phyloP scores from a whole-genome alignment of 441 rosid species.

The Flueggea neowawraea region DNA sequence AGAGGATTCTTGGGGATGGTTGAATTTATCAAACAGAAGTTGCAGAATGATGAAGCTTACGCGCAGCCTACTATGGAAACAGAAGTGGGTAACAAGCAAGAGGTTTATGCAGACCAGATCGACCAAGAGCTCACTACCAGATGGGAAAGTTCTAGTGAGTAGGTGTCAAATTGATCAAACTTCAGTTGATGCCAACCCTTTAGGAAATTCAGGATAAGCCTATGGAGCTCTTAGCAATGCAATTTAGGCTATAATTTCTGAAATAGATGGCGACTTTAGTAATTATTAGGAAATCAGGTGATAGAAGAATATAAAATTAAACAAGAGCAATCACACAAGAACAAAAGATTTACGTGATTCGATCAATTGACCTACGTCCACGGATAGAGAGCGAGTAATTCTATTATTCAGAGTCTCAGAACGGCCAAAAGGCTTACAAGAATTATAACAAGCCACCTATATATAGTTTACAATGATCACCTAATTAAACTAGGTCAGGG shows the following conservation, averaged over 20 bases:
- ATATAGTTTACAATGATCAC: too few species aligned
- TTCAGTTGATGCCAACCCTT: slow-evolving; percentile 96
- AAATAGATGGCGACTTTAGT: slow-evolving; percentile 50
- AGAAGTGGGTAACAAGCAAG: slow-evolving; percentile 57
- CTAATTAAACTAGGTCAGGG: too few species aligned
- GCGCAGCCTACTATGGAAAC: slow-evolving; percentile 67
- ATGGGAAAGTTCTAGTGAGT: slow-evolving; percentile 72
- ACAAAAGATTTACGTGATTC: too few species aligned
- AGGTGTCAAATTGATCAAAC: slow-evolving; percentile 94
- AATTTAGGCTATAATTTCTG: slow-evolving; percentile 64
- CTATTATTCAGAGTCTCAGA: too few species aligned
- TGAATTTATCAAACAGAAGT: slow-evolving; percentile 75
- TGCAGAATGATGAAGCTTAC: slow-evolving; percentile 58
- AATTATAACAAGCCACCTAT: too few species aligned
- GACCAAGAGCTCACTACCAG: slow-evolving; percentile 52
- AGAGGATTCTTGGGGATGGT: slow-evolving; percentile 79
- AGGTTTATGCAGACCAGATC: slow-evolving; percentile 84
- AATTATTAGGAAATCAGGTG: too few species aligned
- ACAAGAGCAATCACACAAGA: too few species aligned
- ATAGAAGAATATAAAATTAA: too few species aligned
- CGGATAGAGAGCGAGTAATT: too few species aligned
- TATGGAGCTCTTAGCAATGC: slow-evolving; percentile 97
- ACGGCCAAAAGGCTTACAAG: too few species aligned
- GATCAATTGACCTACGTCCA: too few species aligned
- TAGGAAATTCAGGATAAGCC: slow-evolving; percentile 59